Conservation (phyloP, 2,329 filamentous ascomycete genomes). For the Blastomyces parvus region DNA sequence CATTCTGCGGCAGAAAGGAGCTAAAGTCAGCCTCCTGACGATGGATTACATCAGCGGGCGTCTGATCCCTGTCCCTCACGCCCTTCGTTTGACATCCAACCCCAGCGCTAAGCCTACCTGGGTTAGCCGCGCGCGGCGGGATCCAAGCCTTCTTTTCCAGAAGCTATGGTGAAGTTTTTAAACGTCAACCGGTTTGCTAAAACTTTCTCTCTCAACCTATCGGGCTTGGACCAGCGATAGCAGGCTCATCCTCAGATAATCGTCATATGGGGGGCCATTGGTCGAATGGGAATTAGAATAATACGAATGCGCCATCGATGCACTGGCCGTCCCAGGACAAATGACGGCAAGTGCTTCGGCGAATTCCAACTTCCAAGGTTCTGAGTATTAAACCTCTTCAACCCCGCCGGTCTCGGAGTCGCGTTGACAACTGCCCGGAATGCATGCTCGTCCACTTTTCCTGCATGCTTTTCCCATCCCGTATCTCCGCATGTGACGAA, state of each 20-base stretch:
- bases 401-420: background rate
- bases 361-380: background rate
- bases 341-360: background rate
- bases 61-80: slow-evolving; percentile 6
- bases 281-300: background rate
- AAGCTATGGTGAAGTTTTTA: background rate
- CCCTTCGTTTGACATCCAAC: slow-evolving; percentile 13
- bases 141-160: slow-evolving; percentile 1
- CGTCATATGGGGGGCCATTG: background rate
- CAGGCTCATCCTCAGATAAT: background rate
- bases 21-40: background rate
- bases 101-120: slow-evolving; percentile 3
- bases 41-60: background rate
- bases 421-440: background rate
- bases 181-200: background rate
- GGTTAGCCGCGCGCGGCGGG: background rate
- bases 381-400: background rate
- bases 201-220: background rate
- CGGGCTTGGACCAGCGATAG: background rate
- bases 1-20: background rate
- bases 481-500: background rate
- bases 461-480: background rate
- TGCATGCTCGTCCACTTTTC: background rate
- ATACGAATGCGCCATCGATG: background rate
- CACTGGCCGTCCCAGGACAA: background rate